Conservation (phyloP, 371 early-diverging fungal genomes). For the Blakeslea trispora region DNA sequence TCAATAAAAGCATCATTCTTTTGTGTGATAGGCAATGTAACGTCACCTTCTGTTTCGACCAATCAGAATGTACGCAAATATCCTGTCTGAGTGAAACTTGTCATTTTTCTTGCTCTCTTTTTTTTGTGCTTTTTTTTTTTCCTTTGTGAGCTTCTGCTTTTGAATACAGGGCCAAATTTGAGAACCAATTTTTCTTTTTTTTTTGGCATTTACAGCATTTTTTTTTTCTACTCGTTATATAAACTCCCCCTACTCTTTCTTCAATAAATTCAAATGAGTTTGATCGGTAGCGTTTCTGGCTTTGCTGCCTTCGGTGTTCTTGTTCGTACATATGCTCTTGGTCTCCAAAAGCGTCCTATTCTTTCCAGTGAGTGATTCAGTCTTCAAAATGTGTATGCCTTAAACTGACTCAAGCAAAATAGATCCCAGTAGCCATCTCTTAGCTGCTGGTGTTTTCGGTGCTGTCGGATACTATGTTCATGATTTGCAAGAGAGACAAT, state of each 20-base stretch:
- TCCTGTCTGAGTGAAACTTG: too few species aligned
- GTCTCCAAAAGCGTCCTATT: constrained; percentile 52
- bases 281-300: constrained; percentile 51
- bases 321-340: constrained; percentile 56
- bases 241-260: constrained; percentile 16
- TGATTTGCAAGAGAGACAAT: constrained; percentile 44
- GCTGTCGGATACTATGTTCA: constrained; percentile 45
- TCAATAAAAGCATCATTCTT: too few species aligned
- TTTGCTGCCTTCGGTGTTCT: constrained; percentile 57
- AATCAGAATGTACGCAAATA: too few species aligned
- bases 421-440: constrained; percentile 44
- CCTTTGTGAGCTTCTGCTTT: too few species aligned
- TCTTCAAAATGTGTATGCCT: neutral
- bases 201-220: too few species aligned
- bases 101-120: too few species aligned
- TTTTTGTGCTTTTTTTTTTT: too few species aligned
- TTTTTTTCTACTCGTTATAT: too few species aligned
- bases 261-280: constrained; percentile 33
- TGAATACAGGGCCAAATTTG: too few species aligned
- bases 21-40: too few species aligned
- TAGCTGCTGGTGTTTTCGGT: constrained; percentile 51
- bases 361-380: constrained; percentile 40
- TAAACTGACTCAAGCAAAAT: neutral
- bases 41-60: too few species aligned
- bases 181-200: too few species aligned